These are phyloP conservation scores for Adenanthera pavonina DNA, from an alignment of 306 rosid species.

Conservation along the genomic window DNA sequence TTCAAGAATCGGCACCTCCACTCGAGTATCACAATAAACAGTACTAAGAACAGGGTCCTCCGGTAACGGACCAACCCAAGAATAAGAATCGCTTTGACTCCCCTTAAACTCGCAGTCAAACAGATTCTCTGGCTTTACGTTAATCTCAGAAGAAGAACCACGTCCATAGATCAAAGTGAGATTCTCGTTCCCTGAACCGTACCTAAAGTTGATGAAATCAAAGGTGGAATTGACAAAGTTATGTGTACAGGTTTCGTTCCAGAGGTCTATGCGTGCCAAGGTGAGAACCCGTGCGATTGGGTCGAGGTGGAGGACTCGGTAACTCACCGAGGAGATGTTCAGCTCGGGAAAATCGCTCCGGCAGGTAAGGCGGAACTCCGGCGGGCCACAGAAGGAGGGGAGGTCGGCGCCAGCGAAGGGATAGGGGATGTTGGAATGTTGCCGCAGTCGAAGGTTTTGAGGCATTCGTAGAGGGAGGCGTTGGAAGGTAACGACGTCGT, in stretches of 20 bases:
- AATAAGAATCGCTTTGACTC: slow-evolving; percentile 45
- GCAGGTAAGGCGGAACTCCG: slow-evolving; percentile 55
- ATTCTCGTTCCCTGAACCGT: slow-evolving; percentile 46
- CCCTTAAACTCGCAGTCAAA: slow-evolving; percentile 43
- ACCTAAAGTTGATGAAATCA: slow-evolving; percentile 19
- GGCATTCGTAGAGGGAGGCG: slow-evolving; percentile 47
- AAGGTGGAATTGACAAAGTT: slow-evolving; percentile 42
- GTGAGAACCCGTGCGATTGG: slow-evolving; percentile 24
- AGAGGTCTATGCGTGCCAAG: slow-evolving; percentile 64
- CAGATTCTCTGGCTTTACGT: slow-evolving; percentile 11
- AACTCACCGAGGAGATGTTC: slow-evolving; percentile 39
- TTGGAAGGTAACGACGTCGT: slow-evolving; percentile 44
- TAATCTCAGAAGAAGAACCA: neutral
- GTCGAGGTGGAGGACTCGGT: slow-evolving; percentile 54
- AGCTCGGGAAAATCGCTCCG: slow-evolving; percentile 36
- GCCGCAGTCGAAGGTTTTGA: slow-evolving; percentile 61
- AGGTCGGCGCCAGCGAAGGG: slow-evolving; percentile 61
- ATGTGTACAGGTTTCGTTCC: slow-evolving; percentile 57
- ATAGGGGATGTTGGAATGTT: slow-evolving; percentile 50
- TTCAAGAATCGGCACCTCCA: slow-evolving; percentile 50
- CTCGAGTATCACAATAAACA: slow-evolving; percentile 36
- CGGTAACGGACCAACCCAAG: slow-evolving; percentile 58
- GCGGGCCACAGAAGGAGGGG: slow-evolving; percentile 62
- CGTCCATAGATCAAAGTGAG: slow-evolving; percentile 55
- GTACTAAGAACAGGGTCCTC: slow-evolving; percentile 42